A percentile compares a stretch with the other conserved stretches of the same genome.
Conservation (phyloP, 2,329 filamentous ascomycete genomes). For the Aspergillus spinulosporus region DNA sequence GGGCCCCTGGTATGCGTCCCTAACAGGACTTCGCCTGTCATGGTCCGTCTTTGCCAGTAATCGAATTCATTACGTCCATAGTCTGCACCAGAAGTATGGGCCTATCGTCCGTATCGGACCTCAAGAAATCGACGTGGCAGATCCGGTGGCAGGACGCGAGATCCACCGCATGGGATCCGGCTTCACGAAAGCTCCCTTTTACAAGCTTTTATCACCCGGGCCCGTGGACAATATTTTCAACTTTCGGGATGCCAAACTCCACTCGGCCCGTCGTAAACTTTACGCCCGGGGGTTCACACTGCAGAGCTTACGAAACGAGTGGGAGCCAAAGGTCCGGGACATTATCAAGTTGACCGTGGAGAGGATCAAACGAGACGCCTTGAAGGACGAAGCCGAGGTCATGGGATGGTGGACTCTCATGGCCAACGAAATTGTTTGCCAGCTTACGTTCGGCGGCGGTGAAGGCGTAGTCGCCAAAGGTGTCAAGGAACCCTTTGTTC, state of each 20-base stretch:
- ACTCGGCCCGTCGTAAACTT: constrained; percentile 6
- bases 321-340: neutral
- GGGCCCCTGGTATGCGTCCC: constrained; percentile 1
- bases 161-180: constrained; percentile 9
- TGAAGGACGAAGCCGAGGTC: neutral
- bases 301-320: neutral
- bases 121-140: constrained; percentile 19
- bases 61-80: constrained; percentile 22
- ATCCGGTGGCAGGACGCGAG: neutral
- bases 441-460: constrained; percentile 6
- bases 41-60: constrained; percentile 5
- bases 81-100: constrained; percentile 28
- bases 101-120: constrained; percentile 27
- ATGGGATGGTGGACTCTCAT: constrained; percentile 10
- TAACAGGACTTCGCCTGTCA: constrained; percentile 4
- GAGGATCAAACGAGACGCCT: neutral
- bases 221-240: constrained; percentile 5
- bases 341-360: constrained; percentile 1
- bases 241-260: constrained; percentile 1
- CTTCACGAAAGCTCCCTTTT: constrained; percentile 1
- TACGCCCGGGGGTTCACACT: constrained; percentile 2
- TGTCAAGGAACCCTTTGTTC: constrained; percentile 5
- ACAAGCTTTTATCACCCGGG: neutral
- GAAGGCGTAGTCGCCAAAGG: neutral
- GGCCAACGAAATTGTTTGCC: constrained; percentile 2